phyloP scores from a whole-genome alignment of 805 yeast genomes.

The Lachancea thermotolerans region DNA sequence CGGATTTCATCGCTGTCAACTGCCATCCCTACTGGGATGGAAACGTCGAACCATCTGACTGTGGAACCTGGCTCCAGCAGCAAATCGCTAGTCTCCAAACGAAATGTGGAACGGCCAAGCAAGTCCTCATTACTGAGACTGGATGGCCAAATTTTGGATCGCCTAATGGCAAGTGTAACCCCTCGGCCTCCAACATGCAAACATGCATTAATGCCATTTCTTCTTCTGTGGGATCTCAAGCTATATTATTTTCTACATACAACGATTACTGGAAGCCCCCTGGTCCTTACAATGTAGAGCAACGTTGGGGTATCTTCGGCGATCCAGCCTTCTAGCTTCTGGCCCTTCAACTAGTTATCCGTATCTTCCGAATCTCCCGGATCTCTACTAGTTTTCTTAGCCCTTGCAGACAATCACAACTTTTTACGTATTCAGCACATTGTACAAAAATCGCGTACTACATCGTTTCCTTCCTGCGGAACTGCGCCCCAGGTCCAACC shows the following conservation, averaged over 20 bases:
- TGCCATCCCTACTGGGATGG: slow-evolving; percentile 74
- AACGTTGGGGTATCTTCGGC: slow-evolving; percentile 61
- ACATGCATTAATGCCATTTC: slow-evolving; percentile 58
- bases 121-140: slow-evolving; percentile 62
- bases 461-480: too few species aligned
- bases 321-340: slow-evolving; percentile 2
- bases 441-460: too few species aligned
- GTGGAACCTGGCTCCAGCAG: slow-evolving; percentile 58
- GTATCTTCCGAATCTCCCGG: background rate
- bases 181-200: slow-evolving; percentile 56
- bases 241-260: slow-evolving; percentile 63
- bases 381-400: background rate
- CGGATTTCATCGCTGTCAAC: slow-evolving; percentile 73
- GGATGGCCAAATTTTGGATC: slow-evolving; percentile 74
- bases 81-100: slow-evolving; percentile 47
- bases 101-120: slow-evolving; percentile 42
- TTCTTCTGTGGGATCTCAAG: slow-evolving; percentile 46
- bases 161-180: slow-evolving; percentile 59
- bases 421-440: too few species aligned
- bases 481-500: too few species aligned
- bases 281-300: slow-evolving; percentile 77
- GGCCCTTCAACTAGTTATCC: too few species aligned
- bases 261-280: slow-evolving; percentile 79
- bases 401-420: background rate
- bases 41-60: slow-evolving; percentile 46